Evolutionary conservation across 306 rosid genomes (phyloP), one percentile per base, ranked within the genome.

Genomic region (Sicyos baderoa): DNA sequence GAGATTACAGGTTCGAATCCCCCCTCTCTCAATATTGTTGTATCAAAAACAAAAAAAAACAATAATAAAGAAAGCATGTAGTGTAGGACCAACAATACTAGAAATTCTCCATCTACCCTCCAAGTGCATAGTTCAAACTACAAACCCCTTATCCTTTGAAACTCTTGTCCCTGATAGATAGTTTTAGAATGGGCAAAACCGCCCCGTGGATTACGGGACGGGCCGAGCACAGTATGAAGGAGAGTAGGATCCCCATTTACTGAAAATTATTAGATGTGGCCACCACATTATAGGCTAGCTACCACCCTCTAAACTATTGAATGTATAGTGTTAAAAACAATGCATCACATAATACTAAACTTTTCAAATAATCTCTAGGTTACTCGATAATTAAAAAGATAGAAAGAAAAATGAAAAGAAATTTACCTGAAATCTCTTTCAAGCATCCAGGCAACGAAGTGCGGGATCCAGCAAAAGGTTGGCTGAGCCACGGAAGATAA

Each of bases 391-490:
- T 15, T 16, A 0, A n/a, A 60, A 14, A 58, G 16, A 16, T 13
- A 25, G n/a, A 16, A 60, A 32, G 48, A 60, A 40, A 3, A 62
- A 62, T 13, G 49, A 21, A 62, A 18, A 40, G 10, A 42, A 40
- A 62, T 5, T 62, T 62, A 62, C 69, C 69, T 40, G 12, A 18
- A 62, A 40, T 62, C 69, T 62, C 68, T 22, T 64, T 35, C 53
- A 44, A 64, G 52, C 9, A 63, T 63, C 71, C 18, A 18, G 52
- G 69, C 69, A 32, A 63, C 25, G 19, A 63, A 18, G 69, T 42
- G 25, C 0, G 69, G 51, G 23, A 40, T 18, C n/a, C 51, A 44
- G 50, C 37, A 65, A 45, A 21, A 45, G 54, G 51, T 19, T 10
- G 21, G 25, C 11, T 19, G 71, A 42, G 55, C 71, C 71, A 48